A percentile compares a stretch with the other conserved stretches of the same genome.
Conservation (phyloP, 208 protist species). For the Trichomonas gallinae region DNA sequence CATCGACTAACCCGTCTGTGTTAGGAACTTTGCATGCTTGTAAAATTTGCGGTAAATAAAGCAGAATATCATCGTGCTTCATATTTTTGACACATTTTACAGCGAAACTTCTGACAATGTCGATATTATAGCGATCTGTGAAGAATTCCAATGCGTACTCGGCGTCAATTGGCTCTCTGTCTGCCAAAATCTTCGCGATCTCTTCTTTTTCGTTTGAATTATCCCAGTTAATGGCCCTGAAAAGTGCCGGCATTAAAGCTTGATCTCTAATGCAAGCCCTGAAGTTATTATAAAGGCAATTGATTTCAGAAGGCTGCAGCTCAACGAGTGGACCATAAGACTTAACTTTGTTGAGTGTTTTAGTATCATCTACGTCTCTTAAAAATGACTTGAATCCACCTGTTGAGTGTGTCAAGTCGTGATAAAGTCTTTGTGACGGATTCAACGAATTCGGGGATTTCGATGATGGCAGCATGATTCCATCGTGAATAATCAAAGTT, state of each 20-base stretch:
- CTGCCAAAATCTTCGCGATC: neutral
- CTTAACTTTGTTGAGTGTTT: neutral
- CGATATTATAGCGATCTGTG: neutral
- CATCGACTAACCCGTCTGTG: neutral
- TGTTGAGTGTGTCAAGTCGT: neutral
- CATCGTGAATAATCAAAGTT: neutral
- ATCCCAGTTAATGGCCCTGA: neutral
- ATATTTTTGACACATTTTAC: neutral
- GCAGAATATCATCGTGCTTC: neutral
- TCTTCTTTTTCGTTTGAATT: neutral
- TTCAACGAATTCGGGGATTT: neutral
- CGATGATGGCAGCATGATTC: neutral
- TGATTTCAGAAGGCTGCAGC: neutral
- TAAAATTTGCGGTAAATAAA: neutral
- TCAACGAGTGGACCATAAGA: neutral
- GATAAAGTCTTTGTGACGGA: neutral
- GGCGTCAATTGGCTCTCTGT: neutral
- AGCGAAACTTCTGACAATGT: neutral
- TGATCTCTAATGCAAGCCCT: neutral
- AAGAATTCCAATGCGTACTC: constrained; percentile 8
- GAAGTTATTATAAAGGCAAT: neutral
- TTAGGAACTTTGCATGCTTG: neutral
- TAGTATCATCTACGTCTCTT: neutral
- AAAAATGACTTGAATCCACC: neutral
- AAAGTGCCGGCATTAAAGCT: neutral